phyloP scores from a whole-genome alignment of 2,329 filamentous ascomycete genomes.

The Aspergillus flavus region DNA sequence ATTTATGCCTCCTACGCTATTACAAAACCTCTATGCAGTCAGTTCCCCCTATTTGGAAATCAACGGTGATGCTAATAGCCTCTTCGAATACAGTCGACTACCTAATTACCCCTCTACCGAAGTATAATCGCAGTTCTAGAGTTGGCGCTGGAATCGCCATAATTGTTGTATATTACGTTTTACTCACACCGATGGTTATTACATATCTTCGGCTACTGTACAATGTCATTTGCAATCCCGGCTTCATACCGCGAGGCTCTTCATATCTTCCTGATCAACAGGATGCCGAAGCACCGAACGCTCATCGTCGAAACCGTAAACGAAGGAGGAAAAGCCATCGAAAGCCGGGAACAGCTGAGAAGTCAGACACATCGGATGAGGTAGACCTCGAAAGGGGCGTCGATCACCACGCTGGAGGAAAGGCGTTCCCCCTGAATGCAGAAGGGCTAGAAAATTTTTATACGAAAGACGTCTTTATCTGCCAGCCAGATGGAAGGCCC shows the following conservation, averaged over 20 bases:
- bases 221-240: constrained; percentile 70
- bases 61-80: neutral
- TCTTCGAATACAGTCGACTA: constrained; percentile 63
- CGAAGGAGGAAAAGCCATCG: constrained; percentile 29
- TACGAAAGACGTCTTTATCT: constrained; percentile 79
- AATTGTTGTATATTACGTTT: constrained; percentile 70
- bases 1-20: constrained; percentile 73
- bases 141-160: constrained; percentile 67
- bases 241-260: constrained; percentile 69
- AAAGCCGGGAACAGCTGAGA: constrained; percentile 27
- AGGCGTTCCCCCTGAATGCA: constrained; percentile 54
- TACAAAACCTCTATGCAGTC: constrained; percentile 69
- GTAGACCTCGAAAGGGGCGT: constrained; percentile 33
- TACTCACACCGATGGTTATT: constrained; percentile 66
- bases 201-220: constrained; percentile 73
- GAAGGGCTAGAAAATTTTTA: constrained; percentile 77
- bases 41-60: constrained; percentile 35
- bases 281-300: constrained; percentile 22
- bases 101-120: constrained; percentile 58
- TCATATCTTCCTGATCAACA: constrained; percentile 35
- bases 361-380: constrained; percentile 19
- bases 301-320: constrained; percentile 19
- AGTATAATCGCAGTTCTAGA: constrained; percentile 46
- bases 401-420: constrained; percentile 26
- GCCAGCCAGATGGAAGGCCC: constrained; percentile 79